Evolutionary conservation across 768 basidiomycete genomes (phyloP), one percentile per base, ranked within the genome.

Genomic region (Tephrocybe rancida): DNA sequence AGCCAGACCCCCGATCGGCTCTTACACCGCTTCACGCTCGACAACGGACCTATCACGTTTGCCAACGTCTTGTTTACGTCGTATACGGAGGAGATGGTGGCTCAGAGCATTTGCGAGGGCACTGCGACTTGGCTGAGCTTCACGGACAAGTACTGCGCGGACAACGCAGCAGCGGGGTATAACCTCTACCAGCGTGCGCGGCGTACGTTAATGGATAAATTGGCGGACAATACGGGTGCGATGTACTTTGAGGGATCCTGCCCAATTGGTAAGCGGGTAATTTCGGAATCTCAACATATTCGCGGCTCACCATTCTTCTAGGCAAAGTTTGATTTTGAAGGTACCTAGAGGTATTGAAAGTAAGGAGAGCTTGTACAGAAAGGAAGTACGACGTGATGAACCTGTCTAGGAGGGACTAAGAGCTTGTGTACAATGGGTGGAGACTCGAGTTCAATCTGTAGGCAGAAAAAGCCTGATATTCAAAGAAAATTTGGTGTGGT

Each of bases 31-130:
- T 48, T 24, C 21, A 27, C 24, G 2, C 52, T 48, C 30, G 39
- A 34, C 27, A 37, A 26, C 18, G 46, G 39, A 7, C 52, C 46
- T 1, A 30, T 48, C 26, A 18, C 19, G 16, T 54, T 54, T 21
- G 25, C 6, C 18, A 16, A 1, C 21, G 38, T 45, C 6, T 18
- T 6, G 26, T 39, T 18, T 21, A 5, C 13, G n/a, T 45, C 44
- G 8, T 52, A 52, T 44, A 52, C 51, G 2, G 56, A 57, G 21
- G 56, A 57, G 8, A 3, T 53, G 18, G 32, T 32, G 22, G 19
- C 49, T 0, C 30, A 48, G 19, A 53, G 56, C 24, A 53, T 57
- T 13, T 57, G 56, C 32, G 29, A 19, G 3, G 56, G 56, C 3
- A 35, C 29, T 4, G 42, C 48, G 19, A 49, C 43, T 22, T 53